These are phyloP conservation scores for Russula ochroleuca DNA, from an alignment of 768 basidiomycete species.

Conservation along the genomic window DNA sequence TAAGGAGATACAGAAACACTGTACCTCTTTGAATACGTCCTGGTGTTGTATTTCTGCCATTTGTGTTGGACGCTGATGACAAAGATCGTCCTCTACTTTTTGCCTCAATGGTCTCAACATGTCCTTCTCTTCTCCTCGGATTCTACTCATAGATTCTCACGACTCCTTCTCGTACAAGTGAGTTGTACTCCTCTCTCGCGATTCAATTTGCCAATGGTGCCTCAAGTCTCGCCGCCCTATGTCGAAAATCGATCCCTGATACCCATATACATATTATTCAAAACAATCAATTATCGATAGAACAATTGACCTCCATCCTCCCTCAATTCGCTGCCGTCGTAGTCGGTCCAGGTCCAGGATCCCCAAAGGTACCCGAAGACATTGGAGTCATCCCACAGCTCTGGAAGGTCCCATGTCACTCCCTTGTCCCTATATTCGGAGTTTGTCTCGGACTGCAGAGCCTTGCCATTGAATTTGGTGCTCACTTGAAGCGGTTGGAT, in stretches of 20 bases:
- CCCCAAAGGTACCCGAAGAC: constrained; percentile 57
- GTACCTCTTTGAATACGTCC: constrained; percentile 24
- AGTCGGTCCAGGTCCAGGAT: constrained; percentile 79
- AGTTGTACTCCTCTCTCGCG: constrained; percentile 32
- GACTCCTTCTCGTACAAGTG: constrained; percentile 90
- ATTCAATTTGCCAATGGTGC: background rate
- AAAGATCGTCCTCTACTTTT: background rate
- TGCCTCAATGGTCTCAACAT: constrained; percentile 26
- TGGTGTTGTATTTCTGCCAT: constrained; percentile 18
- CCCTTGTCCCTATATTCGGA: constrained; percentile 69
- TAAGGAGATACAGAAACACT: background rate
- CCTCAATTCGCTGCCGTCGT: constrained; percentile 62
- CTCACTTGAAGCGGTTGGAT: constrained; percentile 50
- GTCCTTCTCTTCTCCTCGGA: constrained; percentile 39
- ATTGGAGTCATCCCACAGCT: constrained; percentile 66
- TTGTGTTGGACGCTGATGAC: background rate
- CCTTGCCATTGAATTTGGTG: constrained; percentile 61
- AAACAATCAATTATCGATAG: constrained; percentile 56
- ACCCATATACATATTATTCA: constrained; percentile 65
- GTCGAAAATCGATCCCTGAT: constrained; percentile 56
- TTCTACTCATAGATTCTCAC: constrained; percentile 77
- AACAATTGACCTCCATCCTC: constrained; percentile 51
- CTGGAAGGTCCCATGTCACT: constrained; percentile 55
- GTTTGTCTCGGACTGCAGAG: constrained; percentile 84
- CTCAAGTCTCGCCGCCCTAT: constrained; percentile 66